Base-by-base conservation (phyloP, 192 early-diverging fungal genomes). In the Gryganskiella cystojenkinii region DNA sequence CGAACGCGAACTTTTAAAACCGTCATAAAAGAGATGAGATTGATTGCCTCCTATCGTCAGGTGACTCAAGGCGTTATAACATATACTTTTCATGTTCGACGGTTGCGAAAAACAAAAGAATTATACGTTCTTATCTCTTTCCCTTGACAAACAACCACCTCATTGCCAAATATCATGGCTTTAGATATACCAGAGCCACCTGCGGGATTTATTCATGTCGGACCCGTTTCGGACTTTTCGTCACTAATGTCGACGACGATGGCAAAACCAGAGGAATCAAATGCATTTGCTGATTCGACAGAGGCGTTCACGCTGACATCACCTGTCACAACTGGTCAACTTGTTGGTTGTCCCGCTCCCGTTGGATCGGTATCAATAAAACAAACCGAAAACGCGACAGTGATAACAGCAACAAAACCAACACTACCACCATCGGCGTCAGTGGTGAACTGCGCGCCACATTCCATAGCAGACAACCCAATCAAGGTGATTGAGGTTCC, bases 401-500 rank as follows among this genome's bases (percentile, higher is more conserved):
- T 54, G 30, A 2, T 14, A 54, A 54, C 33, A n/a, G 30, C 2
- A 11, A 61, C 14, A 34, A 6, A 20, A 42, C 20, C 0, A 58
- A 25, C 52, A 27, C 49, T 9, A 2, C 11, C 49, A 28, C 24
- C 51, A 53, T 20, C n/a, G n/a, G n/a, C n/a, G n/a, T 53, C 51
- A 53, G 34, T 20, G 34, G 13, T 28, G 31, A 15, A 33, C 27
- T 28, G 20, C 35, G 35, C 15, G n/a, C n/a, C 55, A 56, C 31
- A 53, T 24, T 33, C 2, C 19, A 46, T 43, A 19, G 56, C 51
- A 3, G 60, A 37, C 8, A 60, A 68, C 30, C n/a, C 64, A 55
- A 78, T 78, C 47, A 78, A 67, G 27, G 74, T 78, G 1, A 42
- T 78, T 33, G 74, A 78, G 43, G 54, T 78, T 25, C 50, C 66